Base-by-base conservation (phyloP, 495 filamentous ascomycete genomes). In the Barbatosphaeria neglecta region DNA sequence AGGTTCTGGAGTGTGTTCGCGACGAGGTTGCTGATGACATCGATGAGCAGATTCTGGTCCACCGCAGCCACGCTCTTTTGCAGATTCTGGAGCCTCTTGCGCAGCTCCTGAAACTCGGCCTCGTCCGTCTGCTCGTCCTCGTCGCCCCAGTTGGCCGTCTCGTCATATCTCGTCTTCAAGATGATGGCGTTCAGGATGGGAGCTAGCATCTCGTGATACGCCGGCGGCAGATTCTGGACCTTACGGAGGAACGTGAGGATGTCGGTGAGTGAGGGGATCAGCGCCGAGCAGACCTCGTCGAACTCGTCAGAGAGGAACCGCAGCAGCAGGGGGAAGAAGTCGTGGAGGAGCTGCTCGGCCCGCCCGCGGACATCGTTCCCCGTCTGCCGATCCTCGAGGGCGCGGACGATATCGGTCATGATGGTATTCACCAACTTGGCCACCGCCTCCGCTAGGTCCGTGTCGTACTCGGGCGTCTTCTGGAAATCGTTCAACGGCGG, bases 221-320 rank as follows among this genome's bases (percentile, higher is more conserved):
- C 75, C 27, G 74, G 61, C 7, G 82, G 76, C 19, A 90, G 64
- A 11, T 74, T 70, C 41, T 81, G 68, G 11, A 87, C 71, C 60
- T 87, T 95, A 11, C 92, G 81, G 44, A 95, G 76, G 60, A 90
- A 86, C 40, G 83, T 84, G 40, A 99, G 75, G 41, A 96, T 75
- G 52, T 99, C 92, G 28, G 83, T 90, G 33, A 95, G 78, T 37
- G 85, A 88, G 15, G 88, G 82, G 50, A 97, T 93, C 45, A 96
- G 86, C 6, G 86, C 90, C 35, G 89, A 90, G 65, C 90, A 96
- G 48, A 97, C 81, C 60, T 99, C 92, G 63, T 99, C 92, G 56
- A 87, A 99, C 64, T 99, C 90, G 59, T 99, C 93, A 19, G 87
- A 86, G 61, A 99, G 93, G 69, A 94, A 94, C 28, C 89, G 84